These are phyloP conservation scores for Neurospora sp. DNA, from an alignment of 495 filamentous ascomycete species.

Conservation along the genomic window DNA sequence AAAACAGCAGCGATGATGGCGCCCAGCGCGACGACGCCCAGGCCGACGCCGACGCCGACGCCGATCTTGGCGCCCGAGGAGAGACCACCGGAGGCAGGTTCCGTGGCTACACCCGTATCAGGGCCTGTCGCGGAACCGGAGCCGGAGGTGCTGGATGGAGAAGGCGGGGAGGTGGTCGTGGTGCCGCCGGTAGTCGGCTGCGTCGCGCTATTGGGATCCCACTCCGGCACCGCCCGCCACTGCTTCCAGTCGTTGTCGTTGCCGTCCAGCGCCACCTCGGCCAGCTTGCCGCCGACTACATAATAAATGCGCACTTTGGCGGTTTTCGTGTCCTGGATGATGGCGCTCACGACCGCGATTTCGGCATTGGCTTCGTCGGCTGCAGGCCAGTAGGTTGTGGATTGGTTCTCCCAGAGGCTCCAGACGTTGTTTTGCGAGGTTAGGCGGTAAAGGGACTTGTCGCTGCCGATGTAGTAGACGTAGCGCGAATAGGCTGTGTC, in stretches of 20 bases:
- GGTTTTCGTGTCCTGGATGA: conserved; percentile 1
- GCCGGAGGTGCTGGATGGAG: neutral
- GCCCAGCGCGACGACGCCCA: conserved; percentile 18
- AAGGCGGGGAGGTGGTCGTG: neutral
- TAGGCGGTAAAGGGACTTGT: conserved; percentile 18
- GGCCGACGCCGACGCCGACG: conserved; percentile 25
- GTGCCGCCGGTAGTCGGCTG: neutral
- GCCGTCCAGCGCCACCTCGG: conserved; percentile 15
- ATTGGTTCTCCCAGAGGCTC: conserved; percentile 11
- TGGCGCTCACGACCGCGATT: conserved; percentile 15
- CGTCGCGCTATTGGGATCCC: neutral
- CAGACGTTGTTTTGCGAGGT: conserved; percentile 19
- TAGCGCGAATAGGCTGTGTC: conserved; percentile 16
- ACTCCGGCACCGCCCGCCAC: conserved; percentile 2
- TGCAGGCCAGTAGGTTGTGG: conserved; percentile 17
- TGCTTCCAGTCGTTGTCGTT: conserved; percentile 18
- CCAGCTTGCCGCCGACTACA: conserved; percentile 17
- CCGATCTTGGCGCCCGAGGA: conserved; percentile 27
- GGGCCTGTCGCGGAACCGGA: neutral
- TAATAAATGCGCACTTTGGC: conserved; percentile 26
- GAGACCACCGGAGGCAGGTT: conserved; percentile 7
- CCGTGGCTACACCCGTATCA: neutral
- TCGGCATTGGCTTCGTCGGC: conserved; percentile 25
- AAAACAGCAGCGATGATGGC: conserved; percentile 15
- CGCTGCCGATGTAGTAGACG: conserved; percentile 29